Conservation (phyloP, 768 basidiomycete species). For the Rhizopogon vulgaris region DNA sequence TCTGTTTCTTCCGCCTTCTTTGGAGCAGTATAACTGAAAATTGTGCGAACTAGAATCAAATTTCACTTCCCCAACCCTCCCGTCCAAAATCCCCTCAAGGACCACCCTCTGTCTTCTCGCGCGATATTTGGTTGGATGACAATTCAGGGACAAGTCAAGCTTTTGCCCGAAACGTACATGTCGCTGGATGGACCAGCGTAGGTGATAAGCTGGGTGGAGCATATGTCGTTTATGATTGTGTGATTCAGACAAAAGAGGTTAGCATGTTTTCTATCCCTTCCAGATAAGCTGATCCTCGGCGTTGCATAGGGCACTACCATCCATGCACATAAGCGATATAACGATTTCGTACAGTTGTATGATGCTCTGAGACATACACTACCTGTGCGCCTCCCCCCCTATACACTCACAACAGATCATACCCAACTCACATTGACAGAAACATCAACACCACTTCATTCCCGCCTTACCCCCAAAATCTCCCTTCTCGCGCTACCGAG, state of each 20-base stretch:
- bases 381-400: slow-evolving; percentile 35
- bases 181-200: slow-evolving; percentile 68
- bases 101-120: slow-evolving; percentile 54
- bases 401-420: not conserved
- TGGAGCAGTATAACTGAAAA: not conserved
- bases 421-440: slow-evolving; percentile 23
- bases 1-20: slow-evolving; percentile 13
- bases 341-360: slow-evolving; percentile 54
- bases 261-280: not conserved
- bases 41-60: slow-evolving; percentile 9
- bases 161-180: slow-evolving; percentile 61
- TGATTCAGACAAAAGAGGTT: slow-evolving; percentile 59
- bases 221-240: slow-evolving; percentile 70
- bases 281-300: not conserved
- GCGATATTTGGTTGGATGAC: slow-evolving; percentile 66
- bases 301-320: slow-evolving; percentile 48
- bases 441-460: slow-evolving; percentile 38
- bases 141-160: slow-evolving; percentile 45
- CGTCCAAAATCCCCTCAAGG: slow-evolving; percentile 20
- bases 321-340: slow-evolving; percentile 63
- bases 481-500: slow-evolving; percentile 59
- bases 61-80: slow-evolving; percentile 9
- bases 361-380: slow-evolving; percentile 41
- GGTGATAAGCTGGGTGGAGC: slow-evolving; percentile 60
- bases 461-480: slow-evolving; percentile 65